phyloP scores from a whole-genome alignment of 1,284 basidiomycete genomes.

The Agaricales sp. region DNA sequence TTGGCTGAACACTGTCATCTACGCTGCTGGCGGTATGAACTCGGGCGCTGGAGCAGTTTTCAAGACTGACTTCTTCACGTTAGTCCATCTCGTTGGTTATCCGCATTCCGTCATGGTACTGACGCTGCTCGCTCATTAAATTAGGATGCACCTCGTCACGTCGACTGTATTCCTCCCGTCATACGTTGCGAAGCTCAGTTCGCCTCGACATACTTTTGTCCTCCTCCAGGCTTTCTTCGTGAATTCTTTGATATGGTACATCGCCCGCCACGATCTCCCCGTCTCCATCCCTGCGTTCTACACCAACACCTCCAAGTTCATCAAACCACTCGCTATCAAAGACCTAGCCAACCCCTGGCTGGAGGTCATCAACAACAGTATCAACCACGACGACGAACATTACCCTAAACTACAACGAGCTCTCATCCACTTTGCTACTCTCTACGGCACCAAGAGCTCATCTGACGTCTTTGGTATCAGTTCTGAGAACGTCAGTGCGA shows the following conservation, averaged over 20 bases:
- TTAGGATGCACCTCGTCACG: constrained; percentile 1
- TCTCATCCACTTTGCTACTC: background rate
- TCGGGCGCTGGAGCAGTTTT: background rate
- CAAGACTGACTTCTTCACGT: background rate
- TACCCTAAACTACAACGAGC: background rate
- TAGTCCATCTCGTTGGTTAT: background rate
- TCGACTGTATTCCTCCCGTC: background rate
- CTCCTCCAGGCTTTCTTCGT: background rate
- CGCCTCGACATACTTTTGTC: background rate
- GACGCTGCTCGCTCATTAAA: background rate
- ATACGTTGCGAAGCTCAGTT: background rate
- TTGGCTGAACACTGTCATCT: background rate
- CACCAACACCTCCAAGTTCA: background rate
- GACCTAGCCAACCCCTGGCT: background rate
- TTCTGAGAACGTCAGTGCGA: too few relatives aligned
- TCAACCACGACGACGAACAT: background rate
- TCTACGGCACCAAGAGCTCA: background rate
- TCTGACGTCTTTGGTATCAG: background rate
- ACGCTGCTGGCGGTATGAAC: background rate
- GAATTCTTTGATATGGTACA: background rate
- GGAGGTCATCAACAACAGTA: background rate
- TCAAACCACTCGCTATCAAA: too few relatives aligned
- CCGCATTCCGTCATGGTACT: background rate
- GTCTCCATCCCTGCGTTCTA: background rate
- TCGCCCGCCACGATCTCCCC: background rate